Evolutionary conservation across 805 yeast genomes (phyloP).

Genomic region (Candida boidinii): DNA sequence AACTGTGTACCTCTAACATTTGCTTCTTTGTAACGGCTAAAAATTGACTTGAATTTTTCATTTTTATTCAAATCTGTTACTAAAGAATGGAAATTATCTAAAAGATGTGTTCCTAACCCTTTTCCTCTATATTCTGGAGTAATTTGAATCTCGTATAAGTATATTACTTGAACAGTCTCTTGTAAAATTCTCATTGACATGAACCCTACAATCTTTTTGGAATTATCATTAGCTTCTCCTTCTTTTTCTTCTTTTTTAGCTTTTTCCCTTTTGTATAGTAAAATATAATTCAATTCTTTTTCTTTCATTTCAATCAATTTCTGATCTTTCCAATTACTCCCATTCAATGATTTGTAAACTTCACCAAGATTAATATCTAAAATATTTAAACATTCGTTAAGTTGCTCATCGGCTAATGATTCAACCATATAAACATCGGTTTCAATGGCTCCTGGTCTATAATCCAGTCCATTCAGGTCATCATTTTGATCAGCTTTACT

Average conservation of each 20-base stretch:
- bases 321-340: constrained; percentile 31
- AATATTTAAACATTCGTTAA: constrained; percentile 11
- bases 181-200: constrained; percentile 35
- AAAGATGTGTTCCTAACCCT: constrained; percentile 31
- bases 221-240: too few species aligned
- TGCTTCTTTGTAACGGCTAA: constrained; percentile 1
- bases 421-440: too few species aligned
- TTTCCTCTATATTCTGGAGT: constrained; percentile 23
- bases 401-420: not conserved
- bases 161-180: constrained; percentile 34
- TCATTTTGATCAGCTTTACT: too few species aligned
- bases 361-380: constrained; percentile 20
- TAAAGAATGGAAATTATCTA: constrained; percentile 27
- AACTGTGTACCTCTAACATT: constrained; percentile 26
- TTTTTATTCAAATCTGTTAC: constrained; percentile 12
- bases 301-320: constrained; percentile 40
- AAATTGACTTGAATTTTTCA: not conserved
- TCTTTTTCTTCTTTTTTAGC: too few species aligned
- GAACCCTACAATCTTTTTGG: constrained; percentile 38
- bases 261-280: constrained; percentile 15
- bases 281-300: constrained; percentile 34
- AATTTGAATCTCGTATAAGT: constrained; percentile 52
- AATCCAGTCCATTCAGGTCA: too few species aligned
- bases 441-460: too few species aligned
- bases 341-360: constrained; percentile 19